Conservation (phyloP, 2,329 filamentous ascomycete species). For the Colletotrichum ledebouriae region DNA sequence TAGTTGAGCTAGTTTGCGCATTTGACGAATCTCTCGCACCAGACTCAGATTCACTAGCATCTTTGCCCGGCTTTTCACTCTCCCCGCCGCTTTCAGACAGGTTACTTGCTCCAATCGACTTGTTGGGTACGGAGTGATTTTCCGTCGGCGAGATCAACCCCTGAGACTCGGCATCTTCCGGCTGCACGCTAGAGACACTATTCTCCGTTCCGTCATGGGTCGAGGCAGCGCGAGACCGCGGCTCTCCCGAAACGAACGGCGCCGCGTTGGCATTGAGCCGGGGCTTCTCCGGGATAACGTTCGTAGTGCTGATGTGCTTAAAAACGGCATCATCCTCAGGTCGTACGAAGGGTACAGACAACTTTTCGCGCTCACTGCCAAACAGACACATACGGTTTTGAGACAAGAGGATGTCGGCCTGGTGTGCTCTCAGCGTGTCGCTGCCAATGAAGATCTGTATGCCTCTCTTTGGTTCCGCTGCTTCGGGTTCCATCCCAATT, state of each 20-base stretch:
- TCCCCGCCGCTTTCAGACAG: constrained; percentile 61
- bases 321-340: constrained; percentile 89
- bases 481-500: constrained; percentile 66
- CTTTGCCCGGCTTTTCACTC: constrained; percentile 54
- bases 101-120: constrained; percentile 52
- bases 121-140: constrained; percentile 52
- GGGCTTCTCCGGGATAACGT: constrained; percentile 66
- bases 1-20: constrained; percentile 30
- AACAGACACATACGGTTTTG: constrained; percentile 90
- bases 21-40: constrained; percentile 21
- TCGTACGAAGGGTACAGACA: constrained; percentile 91
- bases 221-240: constrained; percentile 46
- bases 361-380: constrained; percentile 86
- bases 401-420: constrained; percentile 91
- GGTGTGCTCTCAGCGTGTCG: constrained; percentile 86
- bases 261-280: constrained; percentile 69
- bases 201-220: constrained; percentile 40
- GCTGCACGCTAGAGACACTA: constrained; percentile 47
- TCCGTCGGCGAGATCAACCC: constrained; percentile 54
- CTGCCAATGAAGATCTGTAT: constrained; percentile 93
- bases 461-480: constrained; percentile 65
- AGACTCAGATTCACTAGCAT: constrained; percentile 36
- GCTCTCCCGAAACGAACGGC: constrained; percentile 57
- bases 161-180: constrained; percentile 47
- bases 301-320: constrained; percentile 79